Conservation (phyloP, 2,329 filamentous ascomycete species). For the Fusarium citri region DNA sequence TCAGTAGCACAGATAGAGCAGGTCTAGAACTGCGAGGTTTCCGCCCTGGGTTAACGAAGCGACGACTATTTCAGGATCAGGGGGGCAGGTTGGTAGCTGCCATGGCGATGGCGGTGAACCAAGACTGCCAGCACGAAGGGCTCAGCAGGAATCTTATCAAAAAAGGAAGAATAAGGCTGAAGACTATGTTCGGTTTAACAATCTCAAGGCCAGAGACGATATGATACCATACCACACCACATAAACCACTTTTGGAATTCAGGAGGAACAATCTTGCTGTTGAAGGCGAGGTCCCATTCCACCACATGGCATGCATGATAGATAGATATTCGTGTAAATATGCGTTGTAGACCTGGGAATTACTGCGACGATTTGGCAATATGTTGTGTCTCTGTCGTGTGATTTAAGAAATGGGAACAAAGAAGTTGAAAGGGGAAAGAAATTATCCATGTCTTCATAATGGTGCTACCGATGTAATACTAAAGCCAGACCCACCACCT, state of each 20-base stretch:
- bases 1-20: conserved; percentile 19
- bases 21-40: conserved; percentile 26
- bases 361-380: background rate
- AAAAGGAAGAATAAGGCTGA: conserved; percentile 9
- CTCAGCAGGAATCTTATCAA: conserved; percentile 5
- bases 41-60: conserved; percentile 41
- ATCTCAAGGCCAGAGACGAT: conserved; percentile 24
- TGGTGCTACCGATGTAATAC: background rate
- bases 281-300: conserved; percentile 4
- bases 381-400: background rate
- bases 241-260: conserved; percentile 27
- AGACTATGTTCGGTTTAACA: conserved; percentile 13
- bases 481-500: conserved; percentile 21
- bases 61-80: conserved; percentile 42
- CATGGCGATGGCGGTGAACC: conserved; percentile 13
- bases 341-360: conserved; percentile 6
- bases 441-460: background rate
- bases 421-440: conserved; percentile 1
- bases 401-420: background rate
- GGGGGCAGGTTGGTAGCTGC: conserved; percentile 3
- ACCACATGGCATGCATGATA: conserved; percentile 15
- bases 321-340: conserved; percentile 26
- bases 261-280: conserved; percentile 20
- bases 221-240: conserved; percentile 19
- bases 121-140: background rate